A percentile compares a stretch with the other conserved stretches of the same genome.
Evolutionary conservation across 2,329 filamentous ascomycete genomes (phyloP).

Genomic region (Botrytis fragariae): DNA sequence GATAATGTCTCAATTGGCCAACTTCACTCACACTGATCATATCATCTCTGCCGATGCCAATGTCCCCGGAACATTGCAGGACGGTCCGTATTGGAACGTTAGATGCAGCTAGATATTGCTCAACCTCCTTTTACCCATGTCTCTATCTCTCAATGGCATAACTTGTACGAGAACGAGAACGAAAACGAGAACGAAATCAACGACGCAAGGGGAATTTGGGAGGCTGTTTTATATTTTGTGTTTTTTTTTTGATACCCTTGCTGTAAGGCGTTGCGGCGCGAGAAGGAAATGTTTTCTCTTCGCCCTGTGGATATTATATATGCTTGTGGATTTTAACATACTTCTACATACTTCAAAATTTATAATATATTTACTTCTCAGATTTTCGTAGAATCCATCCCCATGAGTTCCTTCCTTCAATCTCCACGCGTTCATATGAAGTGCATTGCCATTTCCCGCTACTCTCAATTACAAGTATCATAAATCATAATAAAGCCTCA

Average conservation of each 20-base stretch:
- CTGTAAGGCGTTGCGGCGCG: conserved; percentile 18
- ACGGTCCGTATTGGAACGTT: not conserved
- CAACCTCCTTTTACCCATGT: not conserved
- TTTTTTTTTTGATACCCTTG: conserved; percentile 20
- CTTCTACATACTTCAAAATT: conserved; percentile 6
- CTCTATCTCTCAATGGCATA: not conserved
- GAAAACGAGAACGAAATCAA: not conserved
- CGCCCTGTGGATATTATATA: not conserved
- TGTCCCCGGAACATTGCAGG: not conserved
- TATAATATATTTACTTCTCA: not conserved
- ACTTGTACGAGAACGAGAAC: not conserved
- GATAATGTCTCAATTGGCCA: no score
- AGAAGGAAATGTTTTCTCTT: conserved; percentile 2
- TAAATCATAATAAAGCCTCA: not conserved
- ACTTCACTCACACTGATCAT: not conserved
- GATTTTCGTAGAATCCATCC: not conserved
- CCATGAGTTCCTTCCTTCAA: not conserved
- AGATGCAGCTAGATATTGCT: not conserved
- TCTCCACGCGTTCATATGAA: not conserved
- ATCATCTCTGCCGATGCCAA: not conserved
- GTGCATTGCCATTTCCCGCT: not conserved
- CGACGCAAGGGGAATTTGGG: not conserved
- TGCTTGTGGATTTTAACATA: not conserved
- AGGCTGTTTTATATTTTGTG: not conserved
- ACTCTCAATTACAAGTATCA: not conserved